Evolutionary conservation across 2,329 filamentous ascomycete genomes (phyloP), one percentile per base, ranked within the genome.

Genomic region (Thielaviopsis populi): DNA sequence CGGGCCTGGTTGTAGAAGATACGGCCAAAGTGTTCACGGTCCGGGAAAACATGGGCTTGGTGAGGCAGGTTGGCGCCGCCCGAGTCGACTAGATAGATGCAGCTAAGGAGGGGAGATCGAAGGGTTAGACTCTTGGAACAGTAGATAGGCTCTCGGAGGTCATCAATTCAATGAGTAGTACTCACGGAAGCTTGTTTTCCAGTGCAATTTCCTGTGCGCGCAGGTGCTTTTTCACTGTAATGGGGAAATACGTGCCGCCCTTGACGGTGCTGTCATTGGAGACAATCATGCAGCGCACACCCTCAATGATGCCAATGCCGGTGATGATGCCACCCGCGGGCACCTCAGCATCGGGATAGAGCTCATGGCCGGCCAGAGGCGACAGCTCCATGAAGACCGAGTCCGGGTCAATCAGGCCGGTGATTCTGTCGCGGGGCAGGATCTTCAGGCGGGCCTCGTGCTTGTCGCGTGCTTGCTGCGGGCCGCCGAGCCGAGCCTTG

Each of bases 1-100:
- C 89, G 81, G 2, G 94, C 92, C 75, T 99, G 92, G 76, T 99
- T 96, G 80, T 88, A 99, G 79, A 99, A 99, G 72, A 97, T 96
- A 68, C 92, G 89, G 42, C 92, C 91, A 72, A 99, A 97, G 74
- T 97, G 92, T 63, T 96, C 90, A 68, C 86, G 82, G 73, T 97
- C 92, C 0, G 92, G 94, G 74, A 99, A 97, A 65, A 97, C 92
- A 72, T 96, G 89, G 43, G 91, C 87, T 75, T 99, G 92, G 71
- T 96, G 88, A 15, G 91, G 94, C 19, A 99, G 82, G 73, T 97
- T 96, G 65, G 91, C 94, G 68, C 92, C 92, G 58, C 94, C 92
- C 4, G 91, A 96, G 73, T 99, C 92, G 64, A 97, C 94, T 27
- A 99, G 81, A 75, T 97, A 99, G 72, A 99, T 89, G 74, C 92